Evolutionary conservation across 352 stramenopile species (phyloP), one percentile per base, ranked within the genome.

Genomic region (Pythium scleroteichum): DNA sequence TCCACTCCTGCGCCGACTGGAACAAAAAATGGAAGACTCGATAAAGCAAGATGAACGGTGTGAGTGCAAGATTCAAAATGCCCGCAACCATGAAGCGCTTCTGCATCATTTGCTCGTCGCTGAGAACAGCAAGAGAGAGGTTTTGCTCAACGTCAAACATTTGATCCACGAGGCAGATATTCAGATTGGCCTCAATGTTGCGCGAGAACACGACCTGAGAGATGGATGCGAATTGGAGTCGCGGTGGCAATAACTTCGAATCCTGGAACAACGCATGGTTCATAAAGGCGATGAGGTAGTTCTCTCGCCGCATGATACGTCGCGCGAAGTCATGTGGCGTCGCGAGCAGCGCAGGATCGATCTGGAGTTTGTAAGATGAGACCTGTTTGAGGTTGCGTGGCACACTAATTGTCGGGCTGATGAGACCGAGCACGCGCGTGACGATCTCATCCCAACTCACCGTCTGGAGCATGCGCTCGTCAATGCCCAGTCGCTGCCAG

Each of bases 231-330:
- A 90, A 87, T 53, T 96, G 72, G 60, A 96, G 53, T 42, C 59
- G 72, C 35, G 76, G 53, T 0, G 91, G 94, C 38, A 98, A 62
- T 19, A 92, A 44, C 46, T 83, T 76, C 23, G 75, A 81, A 17
- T 96, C 76, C 70, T 99, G 90, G 41, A 99, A 90, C 14, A 99
- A 72, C 24, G 87, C 74, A 52, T 96, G 80, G 75, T 99, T 99
- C 78, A 99, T 97, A 64, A 98, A 95, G 12, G 95, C 96, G 57
- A 99, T 97, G 17, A 99, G 69, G 71, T 98, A 99, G 75, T 99
- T 99, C 53, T 99, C 97, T 42, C 97, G 92, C 4, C 97, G 87
- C 87, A 99, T 97, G 71, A 99, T 99, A 46, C 97, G 91, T 56
- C 93, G 79, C 1, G 97, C 95, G 61, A 99, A 90, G 62, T 97